phyloP scores from a whole-genome alignment of 345 rosid genomes.

The Eutrema heterophyllum region DNA sequence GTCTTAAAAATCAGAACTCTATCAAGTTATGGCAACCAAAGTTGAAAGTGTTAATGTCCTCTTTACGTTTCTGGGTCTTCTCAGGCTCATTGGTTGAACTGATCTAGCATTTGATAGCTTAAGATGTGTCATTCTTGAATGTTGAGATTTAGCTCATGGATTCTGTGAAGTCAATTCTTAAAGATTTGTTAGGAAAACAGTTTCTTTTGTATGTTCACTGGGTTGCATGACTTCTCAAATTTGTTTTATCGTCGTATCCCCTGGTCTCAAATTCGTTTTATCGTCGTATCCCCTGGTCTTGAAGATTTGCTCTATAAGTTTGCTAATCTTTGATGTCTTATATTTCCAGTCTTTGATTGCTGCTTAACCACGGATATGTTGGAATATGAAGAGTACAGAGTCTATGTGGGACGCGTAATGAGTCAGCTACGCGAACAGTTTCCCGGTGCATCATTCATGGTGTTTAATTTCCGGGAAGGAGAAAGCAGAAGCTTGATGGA shows the following conservation, averaged over 20 bases:
- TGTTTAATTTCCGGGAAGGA: conserved; percentile 65
- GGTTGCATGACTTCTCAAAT: not conserved
- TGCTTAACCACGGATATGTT: conserved; percentile 55
- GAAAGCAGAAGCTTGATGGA: conserved; percentile 49
- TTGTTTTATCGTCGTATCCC: not conserved
- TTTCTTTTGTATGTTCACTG: not conserved
- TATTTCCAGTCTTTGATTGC: conserved; percentile 51
- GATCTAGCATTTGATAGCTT: not conserved
- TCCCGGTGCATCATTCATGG: conserved; percentile 69
- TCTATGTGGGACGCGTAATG: conserved; percentile 50
- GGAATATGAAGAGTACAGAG: conserved; percentile 48
- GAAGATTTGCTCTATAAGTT: not conserved
- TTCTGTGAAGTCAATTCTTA: not conserved
- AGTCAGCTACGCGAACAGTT: conserved; percentile 51
- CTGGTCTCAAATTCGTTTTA: no score
- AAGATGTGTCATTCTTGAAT: not conserved
- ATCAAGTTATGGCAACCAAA: not conserved
- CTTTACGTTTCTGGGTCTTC: not conserved
- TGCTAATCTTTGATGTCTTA: conserved; percentile 20
- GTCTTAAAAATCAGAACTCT: not conserved
- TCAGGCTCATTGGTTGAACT: not conserved
- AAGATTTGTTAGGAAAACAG: not conserved
- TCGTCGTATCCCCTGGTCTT: not conserved
- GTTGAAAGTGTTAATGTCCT: not conserved
- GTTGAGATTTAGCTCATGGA: conserved; percentile 5